phyloP scores from a whole-genome alignment of 139 green algal genomes.

The Chlorella vulgaris region DNA sequence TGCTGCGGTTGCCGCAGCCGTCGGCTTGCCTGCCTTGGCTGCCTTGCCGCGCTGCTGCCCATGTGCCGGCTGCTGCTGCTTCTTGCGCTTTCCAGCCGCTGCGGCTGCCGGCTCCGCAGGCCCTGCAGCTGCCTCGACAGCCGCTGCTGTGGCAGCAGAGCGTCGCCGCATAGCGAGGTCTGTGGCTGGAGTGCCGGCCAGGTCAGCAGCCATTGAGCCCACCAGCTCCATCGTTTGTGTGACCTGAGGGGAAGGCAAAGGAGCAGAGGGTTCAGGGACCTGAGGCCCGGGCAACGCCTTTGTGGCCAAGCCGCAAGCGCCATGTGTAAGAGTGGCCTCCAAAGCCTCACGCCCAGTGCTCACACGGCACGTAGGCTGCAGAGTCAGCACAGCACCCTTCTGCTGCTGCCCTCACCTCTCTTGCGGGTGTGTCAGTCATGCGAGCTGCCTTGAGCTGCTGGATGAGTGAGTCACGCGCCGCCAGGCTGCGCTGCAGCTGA shows the following conservation, averaged over 20 bases:
- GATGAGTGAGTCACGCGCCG: constrained; percentile 4
- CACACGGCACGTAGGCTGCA: too few relatives aligned
- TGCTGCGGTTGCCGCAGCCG: not conserved
- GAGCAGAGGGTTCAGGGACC: not conserved
- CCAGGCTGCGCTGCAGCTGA: constrained; percentile 25
- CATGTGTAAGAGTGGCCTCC: too few relatives aligned
- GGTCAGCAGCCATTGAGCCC: constrained; percentile 25
- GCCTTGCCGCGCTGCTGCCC: not conserved
- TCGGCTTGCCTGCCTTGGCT: not conserved
- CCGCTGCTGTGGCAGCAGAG: not conserved
- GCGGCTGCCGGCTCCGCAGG: constrained; percentile 4
- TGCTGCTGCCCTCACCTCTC: constrained; percentile 7
- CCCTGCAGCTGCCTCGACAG: not conserved
- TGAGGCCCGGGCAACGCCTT: too few relatives aligned
- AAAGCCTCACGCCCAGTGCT: too few relatives aligned
- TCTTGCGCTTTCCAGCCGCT: not conserved
- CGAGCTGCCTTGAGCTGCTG: constrained; percentile 26
- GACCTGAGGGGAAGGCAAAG: not conserved
- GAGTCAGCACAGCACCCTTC: too few relatives aligned
- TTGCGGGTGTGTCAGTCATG: not conserved
- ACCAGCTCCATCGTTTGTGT: constrained; percentile 27
- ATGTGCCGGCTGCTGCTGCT: not conserved
- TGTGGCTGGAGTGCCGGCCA: constrained; percentile 18
- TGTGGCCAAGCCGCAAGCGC: too few relatives aligned
- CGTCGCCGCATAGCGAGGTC: constrained; percentile 1